Evolutionary conservation across 495 filamentous ascomycete genomes (phyloP).

Genomic region (Daldinia caldariorum): DNA sequence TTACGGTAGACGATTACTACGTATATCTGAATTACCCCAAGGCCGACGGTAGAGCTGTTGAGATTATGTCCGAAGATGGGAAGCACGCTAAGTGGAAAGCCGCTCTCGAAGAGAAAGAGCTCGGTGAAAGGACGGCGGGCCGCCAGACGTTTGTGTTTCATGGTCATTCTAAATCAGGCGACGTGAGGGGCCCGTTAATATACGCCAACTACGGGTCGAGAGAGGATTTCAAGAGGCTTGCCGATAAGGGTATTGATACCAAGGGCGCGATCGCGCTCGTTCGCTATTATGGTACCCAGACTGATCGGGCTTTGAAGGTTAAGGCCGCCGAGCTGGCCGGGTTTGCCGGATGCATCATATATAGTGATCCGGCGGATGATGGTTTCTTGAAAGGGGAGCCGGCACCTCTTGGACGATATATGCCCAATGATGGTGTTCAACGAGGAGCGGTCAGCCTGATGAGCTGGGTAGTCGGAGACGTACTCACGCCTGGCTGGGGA

Average conservation of each 20-base stretch:
- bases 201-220: constrained; percentile 92
- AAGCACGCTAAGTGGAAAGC: constrained; percentile 78
- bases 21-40: constrained; percentile 95
- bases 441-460: constrained; percentile 83
- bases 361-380: constrained; percentile 86
- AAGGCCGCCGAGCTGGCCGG: constrained; percentile 88
- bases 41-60: constrained; percentile 76
- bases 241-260: constrained; percentile 74
- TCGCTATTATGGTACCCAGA: constrained; percentile 78
- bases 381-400: constrained; percentile 74
- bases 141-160: constrained; percentile 81
- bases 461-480: constrained; percentile 86
- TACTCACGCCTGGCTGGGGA: constrained; percentile 86
- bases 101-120: constrained; percentile 78
- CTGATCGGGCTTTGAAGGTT: constrained; percentile 80
- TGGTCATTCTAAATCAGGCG: constrained; percentile 86
- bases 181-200: constrained; percentile 89
- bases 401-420: constrained; percentile 78
- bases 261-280: constrained; percentile 86
- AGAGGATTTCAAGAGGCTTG: constrained; percentile 79
- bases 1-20: constrained; percentile 77
- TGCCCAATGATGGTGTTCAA: constrained; percentile 83
- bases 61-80: constrained; percentile 74
- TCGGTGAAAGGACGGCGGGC: constrained; percentile 61
- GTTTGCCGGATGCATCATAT: constrained; percentile 87